Conservation (phyloP, 495 filamentous ascomycete genomes). For the Penicillium verhagenii region DNA sequence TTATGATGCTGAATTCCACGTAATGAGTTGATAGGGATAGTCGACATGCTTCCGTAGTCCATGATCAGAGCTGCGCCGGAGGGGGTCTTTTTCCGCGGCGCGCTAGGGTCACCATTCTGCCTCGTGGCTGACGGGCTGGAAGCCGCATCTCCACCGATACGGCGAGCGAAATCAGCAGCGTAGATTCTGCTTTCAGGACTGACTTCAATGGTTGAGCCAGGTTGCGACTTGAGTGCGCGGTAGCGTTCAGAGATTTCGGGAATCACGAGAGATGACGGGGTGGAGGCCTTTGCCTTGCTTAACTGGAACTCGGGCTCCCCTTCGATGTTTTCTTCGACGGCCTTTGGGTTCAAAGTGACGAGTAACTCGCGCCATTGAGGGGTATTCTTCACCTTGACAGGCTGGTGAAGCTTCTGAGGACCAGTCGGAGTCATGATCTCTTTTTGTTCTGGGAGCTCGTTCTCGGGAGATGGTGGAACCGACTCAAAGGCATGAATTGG, state of each 20-base stretch:
- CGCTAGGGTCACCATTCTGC: conserved; percentile 12
- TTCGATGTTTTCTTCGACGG: conserved; percentile 45
- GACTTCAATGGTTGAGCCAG: conserved; percentile 76
- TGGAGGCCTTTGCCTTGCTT: conserved; percentile 67
- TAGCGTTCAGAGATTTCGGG: conserved; percentile 83
- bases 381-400: conserved; percentile 42
- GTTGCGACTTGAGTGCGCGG: conserved; percentile 61
- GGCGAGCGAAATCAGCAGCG: conserved; percentile 72
- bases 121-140: conserved; percentile 35
- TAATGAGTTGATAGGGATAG: conserved; percentile 81
- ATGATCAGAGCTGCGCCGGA: conserved; percentile 87
- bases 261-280: conserved; percentile 79
- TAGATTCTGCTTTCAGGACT: conserved; percentile 81
- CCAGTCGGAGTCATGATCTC: conserved; percentile 49
- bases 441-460: conserved; percentile 26
- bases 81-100: conserved; percentile 51
- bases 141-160: conserved; percentile 67
- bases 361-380: conserved; percentile 86
- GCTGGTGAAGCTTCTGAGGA: conserved; percentile 44
- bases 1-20: conserved; percentile 79
- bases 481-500: conserved; percentile 95
- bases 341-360: conserved; percentile 64
- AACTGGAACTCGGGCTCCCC: conserved; percentile 78
- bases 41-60: conserved; percentile 81
- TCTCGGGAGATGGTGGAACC: conserved; percentile 45